These are phyloP conservation scores for Verticillium isaacii DNA, from an alignment of 2,329 filamentous ascomycete genomes.

Conservation along the genomic window DNA sequence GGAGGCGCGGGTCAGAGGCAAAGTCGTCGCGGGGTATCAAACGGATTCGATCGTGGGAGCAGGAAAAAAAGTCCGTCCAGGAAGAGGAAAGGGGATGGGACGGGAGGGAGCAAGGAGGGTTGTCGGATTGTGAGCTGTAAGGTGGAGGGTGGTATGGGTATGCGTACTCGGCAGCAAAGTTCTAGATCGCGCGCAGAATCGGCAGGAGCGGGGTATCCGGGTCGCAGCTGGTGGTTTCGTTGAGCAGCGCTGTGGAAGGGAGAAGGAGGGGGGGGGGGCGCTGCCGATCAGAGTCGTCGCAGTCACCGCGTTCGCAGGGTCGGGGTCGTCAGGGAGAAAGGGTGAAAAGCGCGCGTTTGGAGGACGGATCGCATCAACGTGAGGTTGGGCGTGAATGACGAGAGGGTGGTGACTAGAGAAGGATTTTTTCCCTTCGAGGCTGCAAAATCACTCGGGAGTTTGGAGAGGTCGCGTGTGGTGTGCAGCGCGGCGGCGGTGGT, in stretches of 20 bases:
- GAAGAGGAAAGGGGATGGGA: not conserved
- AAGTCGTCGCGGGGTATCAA: not conserved
- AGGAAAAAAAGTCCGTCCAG: not conserved
- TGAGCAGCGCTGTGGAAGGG: slow-evolving; percentile 8
- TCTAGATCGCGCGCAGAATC: slow-evolving; percentile 16
- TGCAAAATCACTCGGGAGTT: not conserved
- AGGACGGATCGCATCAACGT: slow-evolving; percentile 6
- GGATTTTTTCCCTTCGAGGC: not conserved
- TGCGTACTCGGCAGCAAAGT: slow-evolving; percentile 12
- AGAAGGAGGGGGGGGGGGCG: not conserved
- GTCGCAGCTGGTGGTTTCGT: slow-evolving; percentile 4
- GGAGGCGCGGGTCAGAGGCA: not conserved
- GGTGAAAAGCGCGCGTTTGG: slow-evolving; percentile 5
- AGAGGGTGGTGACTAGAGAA: slow-evolving; percentile 3
- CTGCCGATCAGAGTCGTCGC: slow-evolving; percentile 5
- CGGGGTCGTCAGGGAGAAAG: not conserved
- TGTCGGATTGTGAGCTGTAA: not conserved
- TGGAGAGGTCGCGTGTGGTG: slow-evolving; percentile 6
- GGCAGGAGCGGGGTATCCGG: slow-evolving; percentile 16
- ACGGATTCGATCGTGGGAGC: not conserved
- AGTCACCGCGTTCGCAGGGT: slow-evolving; percentile 1
- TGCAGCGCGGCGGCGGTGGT: not conserved
- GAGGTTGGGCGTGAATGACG: slow-evolving; percentile 10
- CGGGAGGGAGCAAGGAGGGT: not conserved
- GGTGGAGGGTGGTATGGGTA: not conserved